Evolutionary conservation across 805 yeast species (phyloP).

Genomic region (Ogataea angusta): DNA sequence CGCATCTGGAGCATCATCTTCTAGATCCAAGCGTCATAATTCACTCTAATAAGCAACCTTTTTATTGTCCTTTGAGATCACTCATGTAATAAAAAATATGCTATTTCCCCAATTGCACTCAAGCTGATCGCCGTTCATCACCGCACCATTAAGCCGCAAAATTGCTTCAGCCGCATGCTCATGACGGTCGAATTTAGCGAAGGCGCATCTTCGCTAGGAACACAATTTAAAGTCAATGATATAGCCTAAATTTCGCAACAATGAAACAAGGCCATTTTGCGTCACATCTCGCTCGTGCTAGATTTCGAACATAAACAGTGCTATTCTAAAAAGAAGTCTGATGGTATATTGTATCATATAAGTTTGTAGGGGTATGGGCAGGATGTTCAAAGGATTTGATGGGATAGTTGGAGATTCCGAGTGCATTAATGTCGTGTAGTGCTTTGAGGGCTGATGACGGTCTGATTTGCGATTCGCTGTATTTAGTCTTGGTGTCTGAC

Average conservation of each 20-base stretch:
- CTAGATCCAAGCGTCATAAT: constrained; percentile 1
- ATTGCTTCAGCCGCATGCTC: constrained; percentile 88
- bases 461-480: constrained; percentile 73
- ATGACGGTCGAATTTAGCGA: constrained; percentile 81
- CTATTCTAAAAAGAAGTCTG: constrained; percentile 83
- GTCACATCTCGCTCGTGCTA: constrained; percentile 76
- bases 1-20: neutral
- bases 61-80: constrained; percentile 14
- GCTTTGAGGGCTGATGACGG: neutral
- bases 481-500: constrained; percentile 76
- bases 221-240: constrained; percentile 78
- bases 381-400: too few species aligned
- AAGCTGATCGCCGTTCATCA: constrained; percentile 71
- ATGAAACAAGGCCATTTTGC: constrained; percentile 68
- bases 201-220: constrained; percentile 84
- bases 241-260: constrained; percentile 76
- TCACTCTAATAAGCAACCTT: constrained; percentile 4
- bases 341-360: too few species aligned
- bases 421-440: too few species aligned
- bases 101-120: constrained; percentile 94
- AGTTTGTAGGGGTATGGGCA: too few species aligned
- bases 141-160: constrained; percentile 68
- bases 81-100: too few species aligned
- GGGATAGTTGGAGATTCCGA: too few species aligned
- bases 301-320: constrained; percentile 83